Percentiles rank a stretch among this genome's conserved stretches.
These are phyloP conservation scores for Pythium angustatum DNA, from an alignment of 352 stramenopile species.

Conservation along the genomic window DNA sequence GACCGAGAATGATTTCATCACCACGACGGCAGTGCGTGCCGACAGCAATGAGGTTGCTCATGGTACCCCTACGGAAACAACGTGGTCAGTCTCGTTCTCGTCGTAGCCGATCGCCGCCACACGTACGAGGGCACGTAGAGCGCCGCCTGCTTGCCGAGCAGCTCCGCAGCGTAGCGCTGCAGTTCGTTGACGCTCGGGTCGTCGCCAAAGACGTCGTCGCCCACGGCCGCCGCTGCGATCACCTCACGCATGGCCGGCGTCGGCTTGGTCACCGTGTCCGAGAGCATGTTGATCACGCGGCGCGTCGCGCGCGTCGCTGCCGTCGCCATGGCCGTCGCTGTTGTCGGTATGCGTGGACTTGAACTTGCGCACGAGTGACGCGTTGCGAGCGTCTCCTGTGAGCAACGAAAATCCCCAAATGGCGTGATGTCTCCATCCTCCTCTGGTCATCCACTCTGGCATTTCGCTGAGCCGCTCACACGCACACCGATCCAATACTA, in stretches of 20 bases:
- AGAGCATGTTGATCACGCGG: constrained; percentile 91
- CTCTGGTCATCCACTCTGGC: not conserved
- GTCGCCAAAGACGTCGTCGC: constrained; percentile 73
- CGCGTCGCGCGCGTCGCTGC: constrained; percentile 17
- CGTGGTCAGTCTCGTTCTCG: not conserved
- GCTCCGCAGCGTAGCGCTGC: constrained; percentile 87
- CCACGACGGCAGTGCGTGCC: constrained; percentile 92
- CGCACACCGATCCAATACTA: not conserved
- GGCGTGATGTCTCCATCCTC: too few species aligned
- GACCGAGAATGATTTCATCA: constrained; percentile 94
- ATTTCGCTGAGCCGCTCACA: not conserved
- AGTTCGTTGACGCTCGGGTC: constrained; percentile 95
- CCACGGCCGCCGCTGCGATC: constrained; percentile 79
- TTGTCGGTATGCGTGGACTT: constrained; percentile 6
- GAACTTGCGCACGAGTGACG: not conserved
- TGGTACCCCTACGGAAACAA: constrained; percentile 88
- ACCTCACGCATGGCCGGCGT: constrained; percentile 90
- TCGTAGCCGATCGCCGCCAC: not conserved
- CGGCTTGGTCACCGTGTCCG: constrained; percentile 96
- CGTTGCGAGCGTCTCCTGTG: too few species aligned
- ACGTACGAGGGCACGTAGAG: constrained; percentile 95
- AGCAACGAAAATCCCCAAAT: not conserved
- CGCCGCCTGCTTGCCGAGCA: constrained; percentile 94
- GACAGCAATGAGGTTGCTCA: constrained; percentile 97
- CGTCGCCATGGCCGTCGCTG: constrained; percentile 10